Percentiles rank a stretch among this genome's conserved stretches.
These are phyloP conservation scores for Dendrobium officinale DNA, from an alignment of 106 monocot genomes.

Conservation along the genomic window DNA sequence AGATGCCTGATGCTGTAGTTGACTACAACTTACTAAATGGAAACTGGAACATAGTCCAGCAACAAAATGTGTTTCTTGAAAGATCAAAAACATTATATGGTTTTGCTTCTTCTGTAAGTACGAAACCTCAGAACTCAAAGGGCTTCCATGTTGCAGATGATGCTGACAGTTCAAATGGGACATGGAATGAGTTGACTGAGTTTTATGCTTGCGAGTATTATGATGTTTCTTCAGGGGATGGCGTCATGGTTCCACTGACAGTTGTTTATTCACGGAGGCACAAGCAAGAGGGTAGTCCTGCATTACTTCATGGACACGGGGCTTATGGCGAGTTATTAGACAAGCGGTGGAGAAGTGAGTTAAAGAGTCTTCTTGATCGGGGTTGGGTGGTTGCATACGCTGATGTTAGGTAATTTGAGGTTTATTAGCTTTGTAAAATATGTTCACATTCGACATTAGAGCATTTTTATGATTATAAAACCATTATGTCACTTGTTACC, in stretches of 20 bases:
- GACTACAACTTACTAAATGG: slow-evolving; percentile 86
- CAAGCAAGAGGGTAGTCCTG: slow-evolving; percentile 69
- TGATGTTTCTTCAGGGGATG: slow-evolving; percentile 66
- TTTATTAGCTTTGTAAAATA: background rate
- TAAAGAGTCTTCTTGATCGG: slow-evolving; percentile 97
- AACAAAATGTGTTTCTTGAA: slow-evolving; percentile 84
- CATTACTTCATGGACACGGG: slow-evolving; percentile 89
- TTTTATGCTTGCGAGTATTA: slow-evolving; percentile 92
- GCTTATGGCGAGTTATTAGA: slow-evolving; percentile 94
- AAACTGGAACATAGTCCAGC: slow-evolving; percentile 88
- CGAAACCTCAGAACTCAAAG: slow-evolving; percentile 21
- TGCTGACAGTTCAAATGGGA: slow-evolving; percentile 24
- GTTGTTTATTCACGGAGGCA: slow-evolving; percentile 75
- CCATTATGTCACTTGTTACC: background rate
- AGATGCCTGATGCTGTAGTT: slow-evolving; percentile 98
- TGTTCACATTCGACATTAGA: background rate
- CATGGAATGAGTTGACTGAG: slow-evolving; percentile 88
- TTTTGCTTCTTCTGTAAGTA: slow-evolving; percentile 31
- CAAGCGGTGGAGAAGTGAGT: slow-evolving; percentile 78
- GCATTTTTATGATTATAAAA: background rate
- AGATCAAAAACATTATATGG: slow-evolving; percentile 78
- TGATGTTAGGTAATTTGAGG: slow-evolving; percentile 69
- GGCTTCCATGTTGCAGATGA: slow-evolving; percentile 15
- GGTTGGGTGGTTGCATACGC: slow-evolving; percentile 97
- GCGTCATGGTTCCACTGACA: slow-evolving; percentile 66